Conservation (phyloP, 768 basidiomycete genomes). For the Rickenella mellea region DNA sequence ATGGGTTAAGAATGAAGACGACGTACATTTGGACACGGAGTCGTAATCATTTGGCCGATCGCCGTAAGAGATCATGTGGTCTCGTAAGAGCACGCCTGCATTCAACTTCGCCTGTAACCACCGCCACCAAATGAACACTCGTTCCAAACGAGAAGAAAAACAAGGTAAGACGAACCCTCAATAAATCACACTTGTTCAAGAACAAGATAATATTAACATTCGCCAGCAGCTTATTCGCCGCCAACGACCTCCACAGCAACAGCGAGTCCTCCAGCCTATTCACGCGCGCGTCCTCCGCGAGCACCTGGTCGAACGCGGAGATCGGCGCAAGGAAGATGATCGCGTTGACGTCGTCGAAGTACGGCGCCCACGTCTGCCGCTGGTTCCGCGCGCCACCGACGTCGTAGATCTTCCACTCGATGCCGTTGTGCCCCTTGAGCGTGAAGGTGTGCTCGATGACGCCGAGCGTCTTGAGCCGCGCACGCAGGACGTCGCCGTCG, state of each 20-base stretch:
- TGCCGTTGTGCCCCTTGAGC: constrained; percentile 38
- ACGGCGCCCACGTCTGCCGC: constrained; percentile 82
- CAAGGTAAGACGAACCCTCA: constrained; percentile 37
- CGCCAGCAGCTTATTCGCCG: constrained; percentile 63
- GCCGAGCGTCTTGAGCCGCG: constrained; percentile 74
- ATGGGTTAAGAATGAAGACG: constrained; percentile 4
- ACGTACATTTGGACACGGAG: constrained; percentile 63
- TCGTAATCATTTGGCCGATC: constrained; percentile 75
- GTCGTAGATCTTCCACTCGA: constrained; percentile 79
- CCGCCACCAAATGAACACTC: neutral
- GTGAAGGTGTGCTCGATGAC: constrained; percentile 73
- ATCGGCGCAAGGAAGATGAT: constrained; percentile 87
- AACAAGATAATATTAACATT: constrained; percentile 76
- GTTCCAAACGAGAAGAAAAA: neutral
- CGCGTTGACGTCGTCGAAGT: constrained; percentile 81
- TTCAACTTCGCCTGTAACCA: constrained; percentile 58
- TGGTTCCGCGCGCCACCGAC: constrained; percentile 77
- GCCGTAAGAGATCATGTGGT: constrained; percentile 63
- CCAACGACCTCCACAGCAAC: constrained; percentile 61
- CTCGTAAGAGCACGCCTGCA: constrained; percentile 61
- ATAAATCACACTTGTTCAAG: constrained; percentile 72
- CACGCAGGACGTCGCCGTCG: constrained; percentile 68
- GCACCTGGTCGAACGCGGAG: constrained; percentile 78
- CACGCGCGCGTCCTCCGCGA: constrained; percentile 66
- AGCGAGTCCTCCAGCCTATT: constrained; percentile 79